phyloP scores from a whole-genome alignment of 2,329 filamentous ascomycete genomes.

The Trichothecium sympodiale region DNA sequence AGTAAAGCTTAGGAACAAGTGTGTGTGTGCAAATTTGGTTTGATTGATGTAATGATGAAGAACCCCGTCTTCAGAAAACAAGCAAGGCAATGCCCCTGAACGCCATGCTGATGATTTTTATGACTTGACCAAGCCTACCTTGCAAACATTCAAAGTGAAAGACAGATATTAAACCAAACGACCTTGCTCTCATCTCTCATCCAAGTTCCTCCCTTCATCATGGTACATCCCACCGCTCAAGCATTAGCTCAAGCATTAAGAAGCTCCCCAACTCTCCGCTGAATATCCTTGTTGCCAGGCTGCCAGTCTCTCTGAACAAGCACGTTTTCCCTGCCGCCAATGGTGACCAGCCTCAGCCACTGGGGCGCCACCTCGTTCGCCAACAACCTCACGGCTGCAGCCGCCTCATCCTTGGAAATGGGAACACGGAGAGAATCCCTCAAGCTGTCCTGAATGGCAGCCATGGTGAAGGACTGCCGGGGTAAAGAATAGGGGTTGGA shows the following conservation, averaged over 20 bases:
- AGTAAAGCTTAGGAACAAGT: too few relatives aligned
- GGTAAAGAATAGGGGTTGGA: constrained; percentile 36
- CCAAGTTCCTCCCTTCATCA: neutral
- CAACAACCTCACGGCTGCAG: constrained; percentile 37
- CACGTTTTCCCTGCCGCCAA: constrained; percentile 45
- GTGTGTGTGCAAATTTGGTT: too few relatives aligned
- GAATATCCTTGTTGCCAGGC: constrained; percentile 24
- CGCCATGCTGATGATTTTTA: neutral
- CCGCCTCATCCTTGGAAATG: constrained; percentile 40
- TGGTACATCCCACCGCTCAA: constrained; percentile 9
- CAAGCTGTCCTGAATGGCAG: constrained; percentile 51
- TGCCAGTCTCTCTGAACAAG: constrained; percentile 38
- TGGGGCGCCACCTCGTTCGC: constrained; percentile 43
- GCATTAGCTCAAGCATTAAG: constrained; percentile 7
- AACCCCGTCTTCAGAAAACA: too few relatives aligned
- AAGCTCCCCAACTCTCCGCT: constrained; percentile 24
- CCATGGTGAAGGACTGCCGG: constrained; percentile 55
- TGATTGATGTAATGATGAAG: too few relatives aligned
- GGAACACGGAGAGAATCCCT: constrained; percentile 53
- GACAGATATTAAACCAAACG: too few relatives aligned
- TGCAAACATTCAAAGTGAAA: too few relatives aligned
- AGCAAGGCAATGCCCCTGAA: neutral
- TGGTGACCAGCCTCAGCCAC: constrained; percentile 41
- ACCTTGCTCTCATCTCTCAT: neutral
- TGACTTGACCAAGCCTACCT: neutral